Percentiles rank a stretch among this genome's conserved stretches.
Evolutionary conservation across 106 monocot genomes (phyloP).

Genomic region (Agapanthus africanus): DNA sequence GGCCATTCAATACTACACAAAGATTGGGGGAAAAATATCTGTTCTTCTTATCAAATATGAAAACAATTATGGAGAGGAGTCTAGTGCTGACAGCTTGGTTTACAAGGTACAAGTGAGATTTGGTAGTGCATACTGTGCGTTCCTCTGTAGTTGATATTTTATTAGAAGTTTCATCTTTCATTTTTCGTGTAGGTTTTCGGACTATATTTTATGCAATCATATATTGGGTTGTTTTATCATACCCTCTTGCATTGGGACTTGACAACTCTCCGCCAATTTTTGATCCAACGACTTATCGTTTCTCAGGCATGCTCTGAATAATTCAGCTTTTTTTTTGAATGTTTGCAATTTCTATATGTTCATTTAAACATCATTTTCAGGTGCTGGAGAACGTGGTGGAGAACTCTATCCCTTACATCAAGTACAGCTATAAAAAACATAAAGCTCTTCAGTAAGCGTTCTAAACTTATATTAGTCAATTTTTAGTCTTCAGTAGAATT

Average conservation of each 20-base stretch:
- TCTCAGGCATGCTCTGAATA: slow-evolving; percentile 52
- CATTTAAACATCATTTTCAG: slow-evolving; percentile 23
- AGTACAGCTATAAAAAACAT: slow-evolving; percentile 90
- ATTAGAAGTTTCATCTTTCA: background rate
- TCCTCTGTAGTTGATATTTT: background rate
- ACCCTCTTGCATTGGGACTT: slow-evolving; percentile 60
- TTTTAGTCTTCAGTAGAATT: background rate
- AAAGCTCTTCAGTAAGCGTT: slow-evolving; percentile 66
- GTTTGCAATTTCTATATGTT: background rate
- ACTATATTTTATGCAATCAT: slow-evolving; percentile 94
- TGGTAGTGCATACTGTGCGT: background rate
- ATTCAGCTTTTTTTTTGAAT: too few species aligned
- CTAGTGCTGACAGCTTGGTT: slow-evolving; percentile 85
- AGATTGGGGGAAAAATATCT: slow-evolving; percentile 77
- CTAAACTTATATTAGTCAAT: background rate
- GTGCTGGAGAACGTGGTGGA: slow-evolving; percentile 83
- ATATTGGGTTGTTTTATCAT: slow-evolving; percentile 93
- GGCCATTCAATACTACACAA: slow-evolving; percentile 87
- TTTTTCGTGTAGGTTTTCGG: slow-evolving; percentile 71
- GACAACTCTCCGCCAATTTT: slow-evolving; percentile 58
- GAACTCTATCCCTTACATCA: slow-evolving; percentile 79
- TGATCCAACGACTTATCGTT: slow-evolving; percentile 80
- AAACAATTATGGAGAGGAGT: slow-evolving; percentile 71
- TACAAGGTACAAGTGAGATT: slow-evolving; percentile 51
- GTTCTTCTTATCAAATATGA: slow-evolving; percentile 73